Base-by-base conservation (phyloP, 805 yeast species). In the Candida cerambycidarum region DNA sequence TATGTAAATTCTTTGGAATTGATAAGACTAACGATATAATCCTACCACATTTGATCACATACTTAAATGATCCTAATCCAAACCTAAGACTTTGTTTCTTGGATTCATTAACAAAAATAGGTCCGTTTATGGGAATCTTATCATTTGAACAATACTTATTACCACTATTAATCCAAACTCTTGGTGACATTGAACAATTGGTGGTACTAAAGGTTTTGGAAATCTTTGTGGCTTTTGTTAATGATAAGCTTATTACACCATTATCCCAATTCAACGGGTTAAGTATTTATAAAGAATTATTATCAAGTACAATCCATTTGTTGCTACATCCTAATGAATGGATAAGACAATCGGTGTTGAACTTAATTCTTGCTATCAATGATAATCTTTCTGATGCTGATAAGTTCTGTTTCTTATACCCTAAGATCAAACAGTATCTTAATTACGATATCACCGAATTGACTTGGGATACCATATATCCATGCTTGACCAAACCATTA, bases 1-100 rank as follows among this genome's bases (percentile, higher is more conserved):
- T 93, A 3, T 88, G 97, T 53, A 71, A 82, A 8, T 85, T 85
- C 45, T 82, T 93, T 57, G 97, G 97, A 0, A 80, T 83, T 42
- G 95, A 88, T 42, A 86, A 82, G 51, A 85, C 97, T 0, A 90
- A 87, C 56, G 98, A 93, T 58, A 71, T 93, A 31, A 81, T 93
- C 16, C 64, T 93, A 36, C 89, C 96, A 34, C 98, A 93, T 66
- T 67, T 90, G 43, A 90, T 93, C 33, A 90, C 98, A 0, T 93
- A 89, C 56, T 65, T 93, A 48, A 93, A 93, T 60, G 97, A 90
- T 56, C 74, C 80, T 42, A 80, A 82, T 54, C 67, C 83, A 0
- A 75, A 79, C 15, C 67, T 93, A 16, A 71, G 95, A 45, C 65
- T 85, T 21, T 80, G 82, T 4, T 82, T 93, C 53, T 81, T 92